Base-by-base conservation (phyloP, 2,329 filamentous ascomycete genomes). In the Arachnomyces sp. region DNA sequence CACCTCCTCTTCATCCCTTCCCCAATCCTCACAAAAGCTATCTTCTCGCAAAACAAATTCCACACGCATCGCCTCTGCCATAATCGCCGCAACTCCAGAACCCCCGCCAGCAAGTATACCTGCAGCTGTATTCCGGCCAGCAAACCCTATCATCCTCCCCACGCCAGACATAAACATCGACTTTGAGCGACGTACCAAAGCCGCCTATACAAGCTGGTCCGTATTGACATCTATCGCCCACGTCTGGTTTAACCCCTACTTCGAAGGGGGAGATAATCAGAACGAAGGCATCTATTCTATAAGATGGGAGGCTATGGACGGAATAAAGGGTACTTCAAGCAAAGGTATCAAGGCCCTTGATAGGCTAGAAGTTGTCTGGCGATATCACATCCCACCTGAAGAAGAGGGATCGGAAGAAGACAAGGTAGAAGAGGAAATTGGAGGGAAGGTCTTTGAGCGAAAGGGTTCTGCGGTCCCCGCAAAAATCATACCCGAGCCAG, bases 171-270 rank as follows among this genome's bases (percentile, higher is more conserved):
- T 96, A 50, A 94, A 94, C 59, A 84, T 96, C 49, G 81, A 88
- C 36, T 79, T 95, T 16, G 89, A 96, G 64, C 77, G 87, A 6
- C 79, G 89, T 28, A 94, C 88, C 63, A 84, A 82, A 54, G 80
- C 84, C 2, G 79, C 84, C 1, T 84, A 84, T 53, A 74, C 74
- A 5, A 83, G 87, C 1, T 76, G 86, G 50, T 88, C 86, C 0
- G 86, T 96, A 80, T 87, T 95, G 3, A 94, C 90, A 0, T 81
- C 89, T 0, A 81, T 96, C 7, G 89, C 89, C 0, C 90, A 96
- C 55, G 85, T 94, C 12, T 98, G 92, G 92, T 94, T 95, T 70
- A 98, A 98, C 56, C 72, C 81, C 2, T 96, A 81, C 63, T 96
- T 96, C 53, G 92, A 96, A 64, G 88, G 89, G 33, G 85, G 84